Evolutionary conservation across 495 filamentous ascomycete species (phyloP), one percentile per base, ranked within the genome.

Genomic region (Aspergillus egyptiacus): DNA sequence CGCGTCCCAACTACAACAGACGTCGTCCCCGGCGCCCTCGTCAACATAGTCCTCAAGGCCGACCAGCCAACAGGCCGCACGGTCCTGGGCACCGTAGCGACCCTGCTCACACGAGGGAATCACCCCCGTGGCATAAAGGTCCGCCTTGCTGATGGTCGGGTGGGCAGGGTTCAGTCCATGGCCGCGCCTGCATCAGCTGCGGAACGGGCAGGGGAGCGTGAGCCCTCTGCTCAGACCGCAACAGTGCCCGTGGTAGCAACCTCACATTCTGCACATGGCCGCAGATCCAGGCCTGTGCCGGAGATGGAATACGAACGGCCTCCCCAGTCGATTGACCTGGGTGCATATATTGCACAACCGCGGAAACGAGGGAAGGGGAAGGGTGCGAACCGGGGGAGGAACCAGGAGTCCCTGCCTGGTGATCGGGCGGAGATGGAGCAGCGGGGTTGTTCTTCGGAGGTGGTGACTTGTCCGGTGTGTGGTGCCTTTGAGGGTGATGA

Each of bases 101-200:
- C 84, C 15, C 62, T 88, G 6, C 66, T 88, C 17, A 88, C 85
- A n/a, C 59, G 69, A 7, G 84, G 83, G 10, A 75, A 87, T 45
- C 85, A 89, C 53, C 80, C 82, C n/a, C 71, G 81, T 24, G 85
- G 85, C 39, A 84, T 89, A 66, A 89, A 89, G 66, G 85, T 89
- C 13, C 76, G 83, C 2, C 65, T 88, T 2, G 58, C 65, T 13
- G 81, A 86, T 62, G 85, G 85, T 5, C 69, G 81, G 37, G 73
- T 88, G 13, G 85, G 85, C 2, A 65, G 85, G 25, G 83, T 88
- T 24, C 84, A 88, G 60, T 57, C 55, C 13, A 53, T 57, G 50
- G 45, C 22, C 18, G 44, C 33, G n/a, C n/a, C n/a, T n/a, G n/a
- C n/a, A n/a, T n/a, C n/a, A n/a, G n/a, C n/a, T n/a, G n/a, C n/a